Conservation (phyloP, 2,329 filamentous ascomycete species). For the Microdochium nivale region DNA sequence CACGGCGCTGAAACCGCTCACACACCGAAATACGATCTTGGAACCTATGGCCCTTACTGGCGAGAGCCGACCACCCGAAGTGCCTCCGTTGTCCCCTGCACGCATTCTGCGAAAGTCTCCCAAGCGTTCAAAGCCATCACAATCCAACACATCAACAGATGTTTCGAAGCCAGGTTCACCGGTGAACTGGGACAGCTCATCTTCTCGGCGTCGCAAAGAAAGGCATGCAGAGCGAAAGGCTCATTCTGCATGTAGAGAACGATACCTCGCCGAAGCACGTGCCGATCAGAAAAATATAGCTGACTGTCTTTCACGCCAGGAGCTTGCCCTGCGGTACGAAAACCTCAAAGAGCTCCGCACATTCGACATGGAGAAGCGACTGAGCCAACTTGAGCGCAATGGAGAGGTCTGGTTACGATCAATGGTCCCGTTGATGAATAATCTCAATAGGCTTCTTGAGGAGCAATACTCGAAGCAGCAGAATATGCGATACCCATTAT, state of each 20-base stretch:
- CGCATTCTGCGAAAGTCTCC: background rate
- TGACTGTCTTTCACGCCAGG: slow-evolving; percentile 13
- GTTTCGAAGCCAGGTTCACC: background rate
- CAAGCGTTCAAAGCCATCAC: background rate
- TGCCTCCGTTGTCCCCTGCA: background rate
- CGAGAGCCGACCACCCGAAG: background rate
- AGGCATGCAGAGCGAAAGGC: slow-evolving; percentile 8
- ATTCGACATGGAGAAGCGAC: slow-evolving; percentile 36
- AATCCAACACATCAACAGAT: background rate
- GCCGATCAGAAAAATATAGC: slow-evolving; percentile 14
- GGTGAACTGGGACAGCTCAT: slow-evolving; percentile 2
- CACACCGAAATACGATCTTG: background rate
- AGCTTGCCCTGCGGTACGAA: slow-evolving; percentile 29
- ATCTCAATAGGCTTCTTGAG: slow-evolving; percentile 24
- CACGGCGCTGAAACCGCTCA: background rate
- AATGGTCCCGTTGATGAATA: slow-evolving; percentile 34
- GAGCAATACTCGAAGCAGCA: slow-evolving; percentile 7
- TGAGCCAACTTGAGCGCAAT: slow-evolving; percentile 36
- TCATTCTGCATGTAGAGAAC: slow-evolving; percentile 9
- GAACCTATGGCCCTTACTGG: background rate
- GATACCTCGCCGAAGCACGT: slow-evolving; percentile 14
- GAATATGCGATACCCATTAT: background rate
- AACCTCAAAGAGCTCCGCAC: slow-evolving; percentile 30
- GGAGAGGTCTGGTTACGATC: slow-evolving; percentile 36
- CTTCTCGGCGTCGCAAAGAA: slow-evolving; percentile 8